A percentile compares a stretch with the other conserved stretches of the same genome.
phyloP scores from a whole-genome alignment of 257 asterid genomes.

The Sherardia arvensis region DNA sequence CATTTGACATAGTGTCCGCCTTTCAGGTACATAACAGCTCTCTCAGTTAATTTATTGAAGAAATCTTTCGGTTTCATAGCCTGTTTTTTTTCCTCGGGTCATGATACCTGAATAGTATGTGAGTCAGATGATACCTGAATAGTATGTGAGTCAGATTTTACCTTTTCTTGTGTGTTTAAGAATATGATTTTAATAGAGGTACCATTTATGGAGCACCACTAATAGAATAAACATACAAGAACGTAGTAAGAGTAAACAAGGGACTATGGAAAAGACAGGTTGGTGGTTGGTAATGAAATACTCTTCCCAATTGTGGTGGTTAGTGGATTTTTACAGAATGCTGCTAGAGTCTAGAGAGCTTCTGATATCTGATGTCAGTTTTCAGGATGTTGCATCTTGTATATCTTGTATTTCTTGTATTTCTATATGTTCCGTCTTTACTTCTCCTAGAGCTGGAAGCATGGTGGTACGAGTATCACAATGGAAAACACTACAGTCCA shows the following conservation, averaged over 20 bases:
- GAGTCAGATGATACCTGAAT: too few relatives aligned
- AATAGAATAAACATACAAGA: too few relatives aligned
- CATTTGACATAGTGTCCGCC: slow-evolving; percentile 79
- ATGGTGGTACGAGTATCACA: not conserved
- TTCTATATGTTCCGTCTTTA: too few relatives aligned
- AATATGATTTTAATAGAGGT: too few relatives aligned
- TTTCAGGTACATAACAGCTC: slow-evolving; percentile 61
- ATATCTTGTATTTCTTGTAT: too few relatives aligned
- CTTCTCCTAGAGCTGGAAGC: too few relatives aligned
- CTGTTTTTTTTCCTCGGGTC: not conserved
- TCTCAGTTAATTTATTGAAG: not conserved
- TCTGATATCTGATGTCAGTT: not conserved
- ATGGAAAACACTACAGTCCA: not conserved
- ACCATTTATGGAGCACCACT: too few relatives aligned
- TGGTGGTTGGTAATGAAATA: not conserved
- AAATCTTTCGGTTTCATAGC: not conserved
- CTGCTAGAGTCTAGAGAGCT: not conserved
- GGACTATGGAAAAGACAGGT: not conserved
- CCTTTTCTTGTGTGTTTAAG: too few relatives aligned
- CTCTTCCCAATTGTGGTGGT: not conserved
- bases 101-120: not conserved
- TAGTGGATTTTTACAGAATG: not conserved
- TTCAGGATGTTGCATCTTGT: not conserved
- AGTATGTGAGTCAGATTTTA: too few relatives aligned
- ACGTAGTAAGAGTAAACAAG: too few relatives aligned